Base-by-base conservation (phyloP, 148 eudicot genomes). In the Bassia scoparia region DNA sequence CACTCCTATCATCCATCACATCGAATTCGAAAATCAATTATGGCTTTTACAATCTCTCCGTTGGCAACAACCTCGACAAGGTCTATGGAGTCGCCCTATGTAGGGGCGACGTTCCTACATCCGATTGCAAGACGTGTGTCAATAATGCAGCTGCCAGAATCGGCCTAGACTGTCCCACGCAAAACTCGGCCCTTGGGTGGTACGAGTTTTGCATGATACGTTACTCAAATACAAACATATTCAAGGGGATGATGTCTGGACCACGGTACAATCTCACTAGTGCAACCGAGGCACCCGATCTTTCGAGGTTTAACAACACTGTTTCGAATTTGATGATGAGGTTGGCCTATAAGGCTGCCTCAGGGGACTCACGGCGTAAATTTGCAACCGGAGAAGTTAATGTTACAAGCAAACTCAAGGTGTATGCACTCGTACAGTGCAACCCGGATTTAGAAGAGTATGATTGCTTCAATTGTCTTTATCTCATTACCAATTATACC, bases 41-140 rank as follows among this genome's bases (percentile, higher is more conserved):
- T 35, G 89, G 87, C 27, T 87, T 82, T 73, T 73, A 74, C 75
- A 81, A 77, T 37, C 65, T 74, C 18, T 79, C 86, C 3, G 18
- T 49, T 0, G 90, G 86, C 59, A 50, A 82, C 26, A 44, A 61
- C 29, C 18, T 79, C 4, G 79, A 89, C 48, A 62, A 31, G 21
- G 89, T 67, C 54, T 12, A 87, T 43, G 84, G 78, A 2, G 35
- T 84, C 34, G 87, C 76, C 8, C 68, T 89, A 26, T 89, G 90
- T 71, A 71, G 89, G 60, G 90, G 80, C 17, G 94, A 89, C 60
- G 21, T 79, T 16, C 33, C 76, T 50, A 67, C 60, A 3, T 29
- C 81, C 0, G 66, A 23, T 38, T 86, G 89, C 75, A 81, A 72
- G 12, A 46, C 64, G 0, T 86, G 87, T 65, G 59, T 84, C 24